Base-by-base conservation (phyloP, 2,329 filamentous ascomycete genomes). In the Colletotrichum endophyticum region DNA sequence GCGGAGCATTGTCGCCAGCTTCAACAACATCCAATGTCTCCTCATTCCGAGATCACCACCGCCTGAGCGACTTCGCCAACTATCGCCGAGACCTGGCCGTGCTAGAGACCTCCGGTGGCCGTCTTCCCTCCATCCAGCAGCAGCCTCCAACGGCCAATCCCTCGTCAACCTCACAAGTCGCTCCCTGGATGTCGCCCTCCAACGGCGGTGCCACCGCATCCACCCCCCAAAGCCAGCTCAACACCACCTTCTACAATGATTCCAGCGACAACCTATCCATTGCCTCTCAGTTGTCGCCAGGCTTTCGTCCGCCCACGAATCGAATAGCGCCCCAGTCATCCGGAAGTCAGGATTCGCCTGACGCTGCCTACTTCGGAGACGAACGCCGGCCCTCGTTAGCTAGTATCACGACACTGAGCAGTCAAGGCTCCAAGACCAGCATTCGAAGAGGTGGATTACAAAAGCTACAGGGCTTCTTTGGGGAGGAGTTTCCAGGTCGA, bases 391-490 rank as follows among this genome's bases (percentile, higher is more conserved):
- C 96, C 3, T 99, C 97, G 6, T 91, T 95, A 67, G 96, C 96
- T 53, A 98, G 96, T 84, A 93, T 96, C 78, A 96, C 94, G 16
- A 98, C 90, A 6, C 92, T 95, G 73, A 97, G 96, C 85, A 98
- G 96, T 82, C 92, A 95, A 79, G 95, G 95, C 39, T 98, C 96
- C 57, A 94, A 93, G 85, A 91, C 91, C 74, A 95, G 94, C 83
- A 88, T 92, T 78, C 93, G 92, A 77, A 89, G 94, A 76, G 92
- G 93, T 80, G 92, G 94, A 68, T 91, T 94, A 73, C 96, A 96
- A 85, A 97, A 96, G 85, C 89, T 98, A 78, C 95, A 97, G 82
- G 95, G 94, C 57, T 96, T 98, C 83, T 98, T 98, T 85, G 96
- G 96, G 63, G 96, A 98, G 81, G 96, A 98, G 82, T 95, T 95